Base-by-base conservation (phyloP, 441 rosid genomes). In the Macaranga tanarius region DNA sequence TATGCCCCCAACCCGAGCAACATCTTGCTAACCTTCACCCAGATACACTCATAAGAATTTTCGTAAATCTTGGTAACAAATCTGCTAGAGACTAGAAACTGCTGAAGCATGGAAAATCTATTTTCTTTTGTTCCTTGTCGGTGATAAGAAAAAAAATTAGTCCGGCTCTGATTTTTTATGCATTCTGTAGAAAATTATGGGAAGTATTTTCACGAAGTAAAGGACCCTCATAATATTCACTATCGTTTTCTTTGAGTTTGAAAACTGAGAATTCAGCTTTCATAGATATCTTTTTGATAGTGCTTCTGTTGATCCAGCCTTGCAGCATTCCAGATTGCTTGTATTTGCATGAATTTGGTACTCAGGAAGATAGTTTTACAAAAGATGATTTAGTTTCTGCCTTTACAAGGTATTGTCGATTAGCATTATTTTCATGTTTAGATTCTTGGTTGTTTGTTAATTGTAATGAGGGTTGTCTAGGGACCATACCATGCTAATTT, bases 311-410 rank as follows among this genome's bases (percentile, higher is more conserved):
- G 75, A 25, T 82, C 59, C 88, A 92, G 97, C 86, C 93, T 67
- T 92, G 95, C 84, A 78, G 80, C 87, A 88, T 87, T 82, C 90
- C 93, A 71, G 95, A 90, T 65, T 92, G 95, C 76, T 84, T 92
- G 61, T 92, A 92, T 86, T 78, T 92, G 82, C 97, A 92, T 61
- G 95, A 92, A 82, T 80, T 89, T 85, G 97, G 97, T 31, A 83
- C 95, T 73, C 90, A 85, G 69, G 95, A 92, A 77, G 96, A 92
- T 73, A 90, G 96, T 83, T 92, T 89, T 76, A 88, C 96, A 51
- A 92, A 92, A 85, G 96, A 92, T 88, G 97, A 92, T 72, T 75
- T 87, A 75, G 81, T 88, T 74, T 89, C 95, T 67, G 95, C 92
- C 10, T 84, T 82, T 71, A 88, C 97, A 79, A 89, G 93, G 96